Conservation (phyloP, 106 monocot genomes). For the Acorus calamus region DNA sequence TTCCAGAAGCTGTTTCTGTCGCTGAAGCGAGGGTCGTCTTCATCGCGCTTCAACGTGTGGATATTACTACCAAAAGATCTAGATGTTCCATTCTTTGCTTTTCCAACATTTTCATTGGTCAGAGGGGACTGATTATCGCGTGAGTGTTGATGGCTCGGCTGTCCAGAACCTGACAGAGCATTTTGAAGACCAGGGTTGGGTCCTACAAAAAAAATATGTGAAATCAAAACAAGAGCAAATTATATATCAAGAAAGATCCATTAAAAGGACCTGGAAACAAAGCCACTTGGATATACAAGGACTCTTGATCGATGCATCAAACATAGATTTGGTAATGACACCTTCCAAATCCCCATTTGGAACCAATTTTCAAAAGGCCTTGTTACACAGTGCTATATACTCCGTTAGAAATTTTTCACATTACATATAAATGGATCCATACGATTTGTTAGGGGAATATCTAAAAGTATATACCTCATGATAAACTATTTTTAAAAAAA, state of each 20-base stretch:
- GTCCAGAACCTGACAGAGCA: constrained; percentile 6
- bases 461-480: too few relatives aligned
- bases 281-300: not conserved
- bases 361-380: too few relatives aligned
- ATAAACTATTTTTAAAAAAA: too few relatives aligned
- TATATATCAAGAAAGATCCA: not conserved
- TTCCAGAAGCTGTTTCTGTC: constrained; percentile 86
- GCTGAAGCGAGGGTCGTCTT: constrained; percentile 33
- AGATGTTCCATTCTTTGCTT: constrained; percentile 9
- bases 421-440: too few relatives aligned
- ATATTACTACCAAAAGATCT: constrained; percentile 66
- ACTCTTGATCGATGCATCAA: too few relatives aligned
- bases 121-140: constrained; percentile 2
- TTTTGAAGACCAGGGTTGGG: constrained; percentile 14
- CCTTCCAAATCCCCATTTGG: too few relatives aligned
- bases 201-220: constrained; percentile 17
- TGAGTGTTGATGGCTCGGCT: constrained; percentile 9
- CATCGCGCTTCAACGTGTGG: constrained; percentile 60
- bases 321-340: too few relatives aligned
- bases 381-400: too few relatives aligned
- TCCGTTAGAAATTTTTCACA: too few relatives aligned
- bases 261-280: not conserved
- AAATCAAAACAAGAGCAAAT: not conserved
- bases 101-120: constrained; percentile 6
- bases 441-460: too few relatives aligned